phyloP scores from a whole-genome alignment of 176 grass and related monocot genomes.

The Avena eriantha region DNA sequence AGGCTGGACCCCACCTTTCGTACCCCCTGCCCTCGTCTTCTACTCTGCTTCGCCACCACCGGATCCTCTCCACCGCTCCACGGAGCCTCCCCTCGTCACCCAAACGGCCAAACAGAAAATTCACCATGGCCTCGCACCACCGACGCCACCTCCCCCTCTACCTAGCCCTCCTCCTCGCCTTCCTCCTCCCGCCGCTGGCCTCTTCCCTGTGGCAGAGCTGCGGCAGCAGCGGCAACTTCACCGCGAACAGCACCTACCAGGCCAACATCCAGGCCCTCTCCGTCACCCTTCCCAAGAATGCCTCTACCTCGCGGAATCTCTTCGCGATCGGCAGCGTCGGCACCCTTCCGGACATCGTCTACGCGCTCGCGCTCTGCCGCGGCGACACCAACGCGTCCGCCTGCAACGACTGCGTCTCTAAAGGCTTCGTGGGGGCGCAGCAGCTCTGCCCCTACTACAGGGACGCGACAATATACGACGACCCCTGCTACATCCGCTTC shows the following conservation, averaged over 20 bases:
- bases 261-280: slow-evolving; percentile 15
- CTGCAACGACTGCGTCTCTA: slow-evolving; percentile 19
- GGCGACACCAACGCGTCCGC: slow-evolving; percentile 22
- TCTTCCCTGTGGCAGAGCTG: not conserved
- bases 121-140: not conserved
- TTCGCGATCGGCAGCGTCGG: not conserved
- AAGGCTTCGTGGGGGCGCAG: slow-evolving; percentile 26
- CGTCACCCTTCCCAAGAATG: slow-evolving; percentile 23
- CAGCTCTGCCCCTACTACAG: slow-evolving; percentile 18
- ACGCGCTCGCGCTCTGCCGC: slow-evolving; percentile 48
- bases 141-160: not conserved
- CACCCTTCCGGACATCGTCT: slow-evolving; percentile 19
- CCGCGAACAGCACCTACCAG: slow-evolving; percentile 34
- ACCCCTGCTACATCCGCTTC: slow-evolving; percentile 58
- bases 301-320: slow-evolving; percentile 7
- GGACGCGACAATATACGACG: slow-evolving; percentile 39
- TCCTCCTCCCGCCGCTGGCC: not conserved
- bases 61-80: too few species aligned
- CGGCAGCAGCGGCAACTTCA: not conserved
- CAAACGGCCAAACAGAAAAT: not conserved
- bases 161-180: not conserved
- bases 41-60: too few species aligned
- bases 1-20: too few species aligned
- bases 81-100: not conserved
- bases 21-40: too few species aligned